These are phyloP conservation scores for Eragrostis nindensis DNA, from an alignment of 176 grass and related monocot species.

Conservation along the genomic window DNA sequence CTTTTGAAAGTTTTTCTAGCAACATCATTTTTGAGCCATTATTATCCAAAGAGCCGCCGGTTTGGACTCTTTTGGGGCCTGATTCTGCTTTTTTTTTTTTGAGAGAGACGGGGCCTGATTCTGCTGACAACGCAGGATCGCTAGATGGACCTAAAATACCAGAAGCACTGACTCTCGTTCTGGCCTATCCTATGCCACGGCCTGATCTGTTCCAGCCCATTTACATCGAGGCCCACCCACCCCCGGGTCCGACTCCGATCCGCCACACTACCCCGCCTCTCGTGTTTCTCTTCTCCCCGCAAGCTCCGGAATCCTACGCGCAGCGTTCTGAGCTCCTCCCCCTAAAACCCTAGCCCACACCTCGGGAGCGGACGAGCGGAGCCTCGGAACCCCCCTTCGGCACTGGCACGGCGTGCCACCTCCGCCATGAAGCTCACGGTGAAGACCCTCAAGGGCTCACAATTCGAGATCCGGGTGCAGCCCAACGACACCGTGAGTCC, in stretches of 20 bases:
- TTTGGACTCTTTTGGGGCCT: no score
- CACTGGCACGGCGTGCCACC: not conserved
- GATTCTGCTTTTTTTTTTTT: no score
- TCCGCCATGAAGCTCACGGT: slow-evolving; percentile 81
- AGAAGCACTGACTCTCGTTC: no score
- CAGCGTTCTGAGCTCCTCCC: not conserved
- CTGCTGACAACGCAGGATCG: not conserved
- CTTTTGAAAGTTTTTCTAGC: no score
- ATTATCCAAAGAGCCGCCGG: no score
- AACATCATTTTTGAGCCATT: no score
- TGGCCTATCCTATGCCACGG: no score
- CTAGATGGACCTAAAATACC: not conserved
- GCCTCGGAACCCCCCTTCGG: not conserved
- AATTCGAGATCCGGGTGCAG: slow-evolving; percentile 89
- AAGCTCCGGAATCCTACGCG: slow-evolving; percentile 11
- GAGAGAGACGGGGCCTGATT: no score
- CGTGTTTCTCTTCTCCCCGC: not conserved
- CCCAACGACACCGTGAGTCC: slow-evolving; percentile 72
- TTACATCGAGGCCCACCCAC: not conserved
- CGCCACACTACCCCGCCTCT: not conserved
- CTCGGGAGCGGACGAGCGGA: not conserved
- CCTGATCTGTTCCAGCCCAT: not conserved
- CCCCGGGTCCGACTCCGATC: not conserved
- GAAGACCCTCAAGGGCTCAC: slow-evolving; percentile 88
- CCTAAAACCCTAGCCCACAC: slow-evolving; percentile 50